These are phyloP conservation scores for Lasiosphaeriaceae sp. DNA, from an alignment of 495 filamentous ascomycete genomes.

Conservation along the genomic window DNA sequence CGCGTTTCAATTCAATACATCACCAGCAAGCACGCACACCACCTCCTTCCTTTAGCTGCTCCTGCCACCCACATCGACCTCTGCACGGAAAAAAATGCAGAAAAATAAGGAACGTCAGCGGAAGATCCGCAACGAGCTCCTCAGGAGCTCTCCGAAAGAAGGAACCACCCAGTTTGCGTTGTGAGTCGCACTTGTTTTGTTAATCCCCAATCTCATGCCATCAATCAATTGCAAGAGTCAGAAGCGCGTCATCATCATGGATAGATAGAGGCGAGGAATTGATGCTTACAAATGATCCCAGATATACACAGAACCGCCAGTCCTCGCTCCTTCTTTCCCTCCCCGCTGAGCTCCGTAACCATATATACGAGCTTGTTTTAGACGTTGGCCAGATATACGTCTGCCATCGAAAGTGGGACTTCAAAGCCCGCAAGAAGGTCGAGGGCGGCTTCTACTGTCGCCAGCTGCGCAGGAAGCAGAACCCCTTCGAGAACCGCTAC, in stretches of 20 bases:
- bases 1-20: too few relatives aligned
- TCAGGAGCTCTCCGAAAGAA: conserved; percentile 10
- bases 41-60: too few relatives aligned
- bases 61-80: too few relatives aligned
- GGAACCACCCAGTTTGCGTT: conserved; percentile 17
- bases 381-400: conserved; percentile 31
- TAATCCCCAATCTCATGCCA: not conserved
- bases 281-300: not conserved
- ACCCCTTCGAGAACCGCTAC: too few relatives aligned
- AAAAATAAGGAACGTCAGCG: conserved; percentile 23
- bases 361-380: conserved; percentile 34
- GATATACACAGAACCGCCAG: conserved; percentile 19
- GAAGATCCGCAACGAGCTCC: conserved; percentile 19
- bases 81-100: too few relatives aligned
- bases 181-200: conserved; percentile 11
- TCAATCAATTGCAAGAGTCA: not conserved
- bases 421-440: conserved; percentile 3
- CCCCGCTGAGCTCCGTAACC: conserved; percentile 37
- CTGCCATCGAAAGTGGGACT: conserved; percentile 19
- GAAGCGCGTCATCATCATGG: too few relatives aligned
- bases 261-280: too few relatives aligned
- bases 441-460: conserved; percentile 23
- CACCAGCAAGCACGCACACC: too few relatives aligned
- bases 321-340: conserved; percentile 34
- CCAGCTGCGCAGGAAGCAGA: conserved; percentile 12